Conservation (phyloP, 306 rosid species). For the Adenanthera pavonina region DNA sequence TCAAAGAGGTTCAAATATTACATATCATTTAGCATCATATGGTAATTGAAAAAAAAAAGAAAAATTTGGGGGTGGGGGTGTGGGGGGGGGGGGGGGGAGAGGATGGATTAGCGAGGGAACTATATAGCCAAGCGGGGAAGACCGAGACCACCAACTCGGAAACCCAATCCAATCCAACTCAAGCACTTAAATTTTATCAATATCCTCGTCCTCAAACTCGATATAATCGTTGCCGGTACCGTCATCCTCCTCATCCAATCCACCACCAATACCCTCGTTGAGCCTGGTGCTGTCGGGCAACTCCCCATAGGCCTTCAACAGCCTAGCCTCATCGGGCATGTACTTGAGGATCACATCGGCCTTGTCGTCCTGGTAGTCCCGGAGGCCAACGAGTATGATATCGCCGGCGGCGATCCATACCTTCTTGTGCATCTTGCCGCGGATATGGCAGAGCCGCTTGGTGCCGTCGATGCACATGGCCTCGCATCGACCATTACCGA, state of each 20-base stretch:
- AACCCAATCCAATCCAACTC: neutral
- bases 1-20: conserved; percentile 20
- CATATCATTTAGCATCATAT: conserved; percentile 1
- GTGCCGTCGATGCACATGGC: conserved; percentile 56
- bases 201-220: conserved; percentile 58
- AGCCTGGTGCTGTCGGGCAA: conserved; percentile 42
- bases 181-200: conserved; percentile 45
- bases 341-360: conserved; percentile 56
- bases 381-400: conserved; percentile 52
- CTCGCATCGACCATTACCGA: conserved; percentile 51
- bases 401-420: conserved; percentile 61
- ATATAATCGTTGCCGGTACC: conserved; percentile 40
- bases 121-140: neutral
- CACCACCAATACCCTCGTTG: conserved; percentile 49
- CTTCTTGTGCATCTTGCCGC: conserved; percentile 62
- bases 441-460: conserved; percentile 55
- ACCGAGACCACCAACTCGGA: neutral
- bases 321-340: conserved; percentile 56
- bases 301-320: conserved; percentile 51
- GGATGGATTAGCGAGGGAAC: neutral
- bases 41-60: too few species aligned
- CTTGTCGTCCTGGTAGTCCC: conserved; percentile 55
- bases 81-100: too few species aligned
- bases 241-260: conserved; percentile 51
- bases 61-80: too few species aligned